Evolutionary conservation across 1,284 basidiomycete species (phyloP).

Genomic region (Ustilago shanxiensis): DNA sequence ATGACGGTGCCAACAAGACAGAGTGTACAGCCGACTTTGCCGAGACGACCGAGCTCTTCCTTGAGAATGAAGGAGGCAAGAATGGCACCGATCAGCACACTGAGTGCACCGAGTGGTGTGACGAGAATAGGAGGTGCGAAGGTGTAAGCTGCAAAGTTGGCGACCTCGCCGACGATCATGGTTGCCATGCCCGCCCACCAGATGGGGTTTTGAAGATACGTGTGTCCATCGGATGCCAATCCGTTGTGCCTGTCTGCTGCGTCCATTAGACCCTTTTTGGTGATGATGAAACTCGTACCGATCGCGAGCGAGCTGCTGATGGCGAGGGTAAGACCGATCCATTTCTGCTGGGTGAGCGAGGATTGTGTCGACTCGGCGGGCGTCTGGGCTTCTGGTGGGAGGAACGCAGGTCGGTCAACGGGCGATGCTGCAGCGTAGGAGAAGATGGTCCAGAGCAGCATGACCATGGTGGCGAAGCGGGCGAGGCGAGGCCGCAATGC

Average conservation of each 20-base stretch:
- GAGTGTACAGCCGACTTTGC: constrained; percentile 89
- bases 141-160: constrained; percentile 98
- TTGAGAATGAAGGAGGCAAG: constrained; percentile 92
- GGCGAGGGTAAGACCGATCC: constrained; percentile 68
- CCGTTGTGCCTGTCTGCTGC: constrained; percentile 65
- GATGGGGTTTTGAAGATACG: constrained; percentile 89
- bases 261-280: constrained; percentile 69
- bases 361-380: constrained; percentile 37
- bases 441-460: constrained; percentile 30
- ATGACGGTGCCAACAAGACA: constrained; percentile 92
- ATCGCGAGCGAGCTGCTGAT: constrained; percentile 68
- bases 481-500: constrained; percentile 29
- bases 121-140: constrained; percentile 98
- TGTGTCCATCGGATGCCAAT: constrained; percentile 67
- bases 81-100: constrained; percentile 83
- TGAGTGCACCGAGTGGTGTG: constrained; percentile 93
- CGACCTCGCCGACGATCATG: constrained; percentile 75
- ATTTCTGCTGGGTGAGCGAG: constrained; percentile 66
- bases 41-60: constrained; percentile 93
- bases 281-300: constrained; percentile 70
- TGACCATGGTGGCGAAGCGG: constrained; percentile 23
- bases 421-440: constrained; percentile 29
- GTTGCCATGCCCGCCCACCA: constrained; percentile 99
- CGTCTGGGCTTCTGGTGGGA: constrained; percentile 42
- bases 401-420: constrained; percentile 41